Base-by-base conservation (phyloP, 257 asterid genomes). In the Datura wrightii region DNA sequence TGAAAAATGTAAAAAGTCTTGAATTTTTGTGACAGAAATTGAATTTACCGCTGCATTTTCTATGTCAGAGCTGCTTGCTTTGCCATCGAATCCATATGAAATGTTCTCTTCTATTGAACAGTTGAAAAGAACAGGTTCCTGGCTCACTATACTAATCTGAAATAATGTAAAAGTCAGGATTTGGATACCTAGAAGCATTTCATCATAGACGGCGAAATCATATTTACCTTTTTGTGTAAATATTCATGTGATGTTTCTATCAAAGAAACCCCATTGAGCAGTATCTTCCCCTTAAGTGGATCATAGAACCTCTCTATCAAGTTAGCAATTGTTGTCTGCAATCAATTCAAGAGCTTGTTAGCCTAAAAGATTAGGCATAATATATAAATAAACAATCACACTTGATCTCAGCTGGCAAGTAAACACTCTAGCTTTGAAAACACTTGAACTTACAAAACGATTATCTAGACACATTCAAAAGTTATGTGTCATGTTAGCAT, bases 251-350 rank as follows among this genome's bases (percentile, higher is more conserved):
- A 89, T 85, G 91, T 88, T 89, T 93, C 98, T 7, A 90, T 62
- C 87, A 94, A 85, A 10, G 97, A 88, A 89, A 93, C 90, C 42
- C 98, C 97, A 83, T 94, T 92, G 41, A 93, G 85, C 89, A 88
- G 67, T 80, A 94, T 91, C 65, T 88, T 88, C 65, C 98, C 98
- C 82, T 85, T 92, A 74, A 76, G 55, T 1, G 97, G 97, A 62
- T 95, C 97, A 86, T 95, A 95, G 85, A 92, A 95, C 85, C 98
- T 91, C 89, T 93, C 96, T 39, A 95, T 95, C 95, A 94, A 90
- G 88, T 93, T 94, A 2, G 97, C 98, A 72, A 92, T 92, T 14
- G 98, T 94, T 54, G 97, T 91, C 98, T 94, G 93, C 90, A 90
- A 74, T 74, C 52, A 3, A 71, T 10, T 11, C n/a, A 63, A 3